Base-by-base conservation (phyloP, 768 basidiomycete species). In the Crucibulum laeve region DNA sequence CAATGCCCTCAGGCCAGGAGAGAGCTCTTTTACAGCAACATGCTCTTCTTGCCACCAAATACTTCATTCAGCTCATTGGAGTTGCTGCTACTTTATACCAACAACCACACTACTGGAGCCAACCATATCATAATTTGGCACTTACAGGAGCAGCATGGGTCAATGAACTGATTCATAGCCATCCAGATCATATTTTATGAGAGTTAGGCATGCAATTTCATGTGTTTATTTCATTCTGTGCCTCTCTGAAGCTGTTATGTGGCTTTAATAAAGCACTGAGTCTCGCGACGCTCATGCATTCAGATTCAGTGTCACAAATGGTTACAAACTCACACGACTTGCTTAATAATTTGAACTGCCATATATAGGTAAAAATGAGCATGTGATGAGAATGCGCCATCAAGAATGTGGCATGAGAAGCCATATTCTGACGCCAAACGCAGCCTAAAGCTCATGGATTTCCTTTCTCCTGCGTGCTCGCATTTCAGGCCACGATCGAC, bases 61-160 rank as follows among this genome's bases (percentile, higher is more conserved):
- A 3, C 30, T 32, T 32, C 30, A 11, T 32, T 32, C 30, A 32
- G 11, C 11, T 32, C 13, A 2, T 32, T 13, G 30, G 4, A 11
- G 15, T 32, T 32, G 2, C 30, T 32, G 30, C 30, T 15, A 32
- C 30, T 32, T 15, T 32, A 13, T 32, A 32, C 15, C 30, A 32
- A 32, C 13, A 32, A 32, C 30, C 30, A 11, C 3, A 32, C 30
- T 42, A 42, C 14, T 42, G 41, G 3, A 4, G 22, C n/a, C 38
- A 45, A 32, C 25, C 23, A 11, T 45, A 57, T 36, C 52, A 56
- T 21, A 58, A 51, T 23, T 58, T 49, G 13, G 34, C 40, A 6
- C 48, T 59, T 17, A 44, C 42, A 22, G 52, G 57, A 25, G 25
- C 38, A 28, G 44, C 22, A 14, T 58, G 54, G 57, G 41, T 58